phyloP scores from a whole-genome alignment of 2,329 filamentous ascomycete species.

The Xenoacremonium recifei region DNA sequence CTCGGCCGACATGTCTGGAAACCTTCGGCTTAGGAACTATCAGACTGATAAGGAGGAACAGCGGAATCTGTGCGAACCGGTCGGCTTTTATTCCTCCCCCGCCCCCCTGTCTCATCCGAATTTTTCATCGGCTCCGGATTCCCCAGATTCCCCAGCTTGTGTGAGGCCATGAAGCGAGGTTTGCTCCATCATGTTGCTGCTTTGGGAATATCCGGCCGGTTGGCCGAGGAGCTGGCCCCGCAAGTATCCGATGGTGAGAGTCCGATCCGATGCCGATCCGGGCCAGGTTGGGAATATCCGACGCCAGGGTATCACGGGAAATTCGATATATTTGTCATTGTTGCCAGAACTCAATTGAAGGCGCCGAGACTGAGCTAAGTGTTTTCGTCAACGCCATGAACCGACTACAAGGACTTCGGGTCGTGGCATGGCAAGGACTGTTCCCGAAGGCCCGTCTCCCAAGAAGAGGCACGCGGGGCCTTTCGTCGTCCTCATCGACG shows the following conservation, averaged over 20 bases:
- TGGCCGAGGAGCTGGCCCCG: background rate
- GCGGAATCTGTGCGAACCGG: background rate
- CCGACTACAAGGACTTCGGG: no score
- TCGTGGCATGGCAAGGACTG: no score
- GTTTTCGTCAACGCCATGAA: no score
- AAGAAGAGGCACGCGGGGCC: no score
- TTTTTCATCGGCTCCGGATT: conserved; percentile 1
- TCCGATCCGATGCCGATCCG: background rate
- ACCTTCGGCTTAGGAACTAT: background rate
- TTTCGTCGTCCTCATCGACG: no score
- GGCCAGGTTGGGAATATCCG: conserved; percentile 3
- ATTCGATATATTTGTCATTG: no score
- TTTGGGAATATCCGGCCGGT: background rate
- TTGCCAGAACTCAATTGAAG: no score
- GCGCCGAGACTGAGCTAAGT: no score
- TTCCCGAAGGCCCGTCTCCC: no score
- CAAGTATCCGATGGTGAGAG: background rate
- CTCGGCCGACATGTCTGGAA: background rate
- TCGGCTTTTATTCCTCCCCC: background rate
- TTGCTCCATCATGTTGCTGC: background rate
- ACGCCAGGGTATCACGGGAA: background rate
- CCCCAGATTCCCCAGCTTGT: conserved; percentile 3
- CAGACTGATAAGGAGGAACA: background rate
- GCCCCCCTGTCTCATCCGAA: background rate
- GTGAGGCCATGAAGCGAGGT: background rate